Evolutionary conservation across 352 stramenopile species (phyloP).

Genomic region (Phytopythium kandeliae): DNA sequence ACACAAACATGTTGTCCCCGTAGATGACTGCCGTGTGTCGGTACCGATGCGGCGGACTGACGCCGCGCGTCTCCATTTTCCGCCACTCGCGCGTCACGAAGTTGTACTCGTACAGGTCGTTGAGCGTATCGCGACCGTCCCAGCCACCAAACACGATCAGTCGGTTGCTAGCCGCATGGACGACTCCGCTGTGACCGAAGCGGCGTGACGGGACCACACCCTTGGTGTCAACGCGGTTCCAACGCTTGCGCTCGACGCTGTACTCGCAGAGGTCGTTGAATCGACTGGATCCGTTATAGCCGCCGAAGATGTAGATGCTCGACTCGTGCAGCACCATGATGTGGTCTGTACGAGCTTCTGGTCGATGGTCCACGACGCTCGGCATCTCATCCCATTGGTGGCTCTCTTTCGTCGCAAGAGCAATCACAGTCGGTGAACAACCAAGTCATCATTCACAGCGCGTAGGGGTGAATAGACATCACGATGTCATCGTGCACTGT

Average conservation of each 20-base stretch:
- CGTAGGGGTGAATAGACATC: no score
- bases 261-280: constrained; percentile 85
- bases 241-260: constrained; percentile 47
- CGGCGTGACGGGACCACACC: constrained; percentile 53
- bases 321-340: constrained; percentile 79
- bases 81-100: constrained; percentile 69
- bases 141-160: constrained; percentile 85
- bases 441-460: neutral
- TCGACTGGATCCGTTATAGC: constrained; percentile 78
- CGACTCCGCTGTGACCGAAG: constrained; percentile 81
- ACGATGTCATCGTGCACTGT: no score
- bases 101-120: constrained; percentile 78
- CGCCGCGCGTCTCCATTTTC: constrained; percentile 47
- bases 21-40: constrained; percentile 82
- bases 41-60: constrained; percentile 71
- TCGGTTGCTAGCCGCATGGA: constrained; percentile 59
- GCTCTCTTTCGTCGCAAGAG: constrained; percentile 13
- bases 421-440: neutral
- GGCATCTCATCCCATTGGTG: constrained; percentile 79
- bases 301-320: constrained; percentile 85
- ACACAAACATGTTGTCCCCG: constrained; percentile 85
- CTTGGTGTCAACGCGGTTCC: constrained; percentile 38
- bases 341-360: constrained; percentile 80
- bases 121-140: constrained; percentile 82
- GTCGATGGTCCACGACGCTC: constrained; percentile 44